Conservation (phyloP, 768 basidiomycete genomes). For the Xerocomellus intermedius region DNA sequence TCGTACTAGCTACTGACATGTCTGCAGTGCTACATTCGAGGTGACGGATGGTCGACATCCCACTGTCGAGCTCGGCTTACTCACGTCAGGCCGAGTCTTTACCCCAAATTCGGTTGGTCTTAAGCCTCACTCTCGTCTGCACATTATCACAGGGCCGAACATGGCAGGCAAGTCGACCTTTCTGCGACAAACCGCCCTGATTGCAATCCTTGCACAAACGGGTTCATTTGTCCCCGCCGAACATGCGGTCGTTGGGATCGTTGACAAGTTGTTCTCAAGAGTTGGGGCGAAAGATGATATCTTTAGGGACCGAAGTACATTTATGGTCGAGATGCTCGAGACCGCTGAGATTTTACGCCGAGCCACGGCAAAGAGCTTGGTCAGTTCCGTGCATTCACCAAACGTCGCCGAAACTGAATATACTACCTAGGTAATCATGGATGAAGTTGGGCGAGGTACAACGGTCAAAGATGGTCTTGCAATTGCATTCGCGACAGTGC, state of each 20-base stretch:
- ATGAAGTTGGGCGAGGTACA: slow-evolving; percentile 97
- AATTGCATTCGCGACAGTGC: slow-evolving; percentile 87
- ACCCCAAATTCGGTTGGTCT: slow-evolving; percentile 80
- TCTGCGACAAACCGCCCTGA: slow-evolving; percentile 87
- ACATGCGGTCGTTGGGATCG: slow-evolving; percentile 73
- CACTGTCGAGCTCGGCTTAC: slow-evolving; percentile 85
- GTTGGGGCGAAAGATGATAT: slow-evolving; percentile 95
- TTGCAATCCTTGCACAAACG: slow-evolving; percentile 85
- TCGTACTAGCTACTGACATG: background rate
- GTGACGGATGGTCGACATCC: slow-evolving; percentile 87
- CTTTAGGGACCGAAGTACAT: slow-evolving; percentile 90
- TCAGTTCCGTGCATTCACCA: slow-evolving; percentile 35
- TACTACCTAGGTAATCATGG: slow-evolving; percentile 88
- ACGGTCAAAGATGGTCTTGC: slow-evolving; percentile 90
- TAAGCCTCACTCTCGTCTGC: slow-evolving; percentile 58
- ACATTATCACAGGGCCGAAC: slow-evolving; percentile 91
- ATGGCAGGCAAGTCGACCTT: slow-evolving; percentile 96
- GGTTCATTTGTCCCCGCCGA: slow-evolving; percentile 95
- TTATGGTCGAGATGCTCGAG: slow-evolving; percentile 98
- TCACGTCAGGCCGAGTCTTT: slow-evolving; percentile 71
- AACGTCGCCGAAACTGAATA: slow-evolving; percentile 4
- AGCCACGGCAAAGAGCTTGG: slow-evolving; percentile 82
- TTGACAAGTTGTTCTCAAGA: slow-evolving; percentile 91
- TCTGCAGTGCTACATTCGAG: slow-evolving; percentile 51
- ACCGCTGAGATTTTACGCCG: slow-evolving; percentile 85